These are phyloP conservation scores for Cantharellus cinnabarinus DNA, from an alignment of 768 basidiomycete genomes.

Conservation along the genomic window DNA sequence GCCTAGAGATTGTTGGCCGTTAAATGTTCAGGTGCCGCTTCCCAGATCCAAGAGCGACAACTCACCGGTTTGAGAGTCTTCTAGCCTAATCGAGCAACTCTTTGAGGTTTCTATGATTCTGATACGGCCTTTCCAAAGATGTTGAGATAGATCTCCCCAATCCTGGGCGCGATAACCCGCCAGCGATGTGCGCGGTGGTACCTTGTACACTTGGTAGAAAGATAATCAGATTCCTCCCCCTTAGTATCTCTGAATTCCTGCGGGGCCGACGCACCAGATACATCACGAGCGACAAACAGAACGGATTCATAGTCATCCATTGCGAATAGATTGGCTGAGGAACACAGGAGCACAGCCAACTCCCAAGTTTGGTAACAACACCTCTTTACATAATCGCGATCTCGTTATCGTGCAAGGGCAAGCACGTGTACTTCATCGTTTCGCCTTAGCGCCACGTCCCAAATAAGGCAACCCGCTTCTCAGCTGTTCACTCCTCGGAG, in stretches of 20 bases:
- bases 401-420: too few relatives aligned
- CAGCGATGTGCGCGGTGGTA: slow-evolving; percentile 67
- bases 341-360: not conserved
- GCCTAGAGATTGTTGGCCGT: slow-evolving; percentile 21
- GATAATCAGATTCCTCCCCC: slow-evolving; percentile 9
- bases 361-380: too few relatives aligned
- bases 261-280: slow-evolving; percentile 43
- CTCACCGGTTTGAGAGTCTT: slow-evolving; percentile 62
- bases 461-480: too few relatives aligned
- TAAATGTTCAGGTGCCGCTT: not conserved
- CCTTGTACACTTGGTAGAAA: slow-evolving; percentile 53
- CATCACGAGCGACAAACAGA: slow-evolving; percentile 73
- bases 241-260: slow-evolving; percentile 6
- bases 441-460: too few relatives aligned
- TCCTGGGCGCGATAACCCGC: slow-evolving; percentile 83
- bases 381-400: too few relatives aligned
- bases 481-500: too few relatives aligned
- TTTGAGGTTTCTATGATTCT: slow-evolving; percentile 62
- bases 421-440: too few relatives aligned
- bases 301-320: slow-evolving; percentile 67
- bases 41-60: not conserved
- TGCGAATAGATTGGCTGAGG: not conserved
- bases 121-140: slow-evolving; percentile 83
- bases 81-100: slow-evolving; percentile 51
- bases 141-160: slow-evolving; percentile 70